Evolutionary conservation across 805 yeast genomes (phyloP), one percentile per base, ranked within the genome.

Genomic region (Wickerhamiella dianesei): DNA sequence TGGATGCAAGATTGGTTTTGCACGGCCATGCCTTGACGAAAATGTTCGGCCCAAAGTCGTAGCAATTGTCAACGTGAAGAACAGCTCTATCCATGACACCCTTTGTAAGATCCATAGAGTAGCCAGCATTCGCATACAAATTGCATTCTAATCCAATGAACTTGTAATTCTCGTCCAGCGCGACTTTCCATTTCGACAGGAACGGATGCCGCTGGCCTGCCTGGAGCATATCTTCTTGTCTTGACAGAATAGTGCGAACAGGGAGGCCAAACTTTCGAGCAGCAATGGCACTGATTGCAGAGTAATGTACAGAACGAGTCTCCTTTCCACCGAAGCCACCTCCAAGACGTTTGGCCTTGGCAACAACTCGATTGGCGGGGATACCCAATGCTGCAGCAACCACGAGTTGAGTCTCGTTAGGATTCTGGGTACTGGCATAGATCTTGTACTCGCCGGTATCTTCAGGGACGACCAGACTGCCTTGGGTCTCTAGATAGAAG

Each of bases 261-360:
- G 75, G 74, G 44, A 66, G 55, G 29, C 61, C 60, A 55, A 63
- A 66, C 49, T 71, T 71, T 46, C 60, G 60, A 2, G 75, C 74
- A 14, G 68, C 72, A 8, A 70, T 58, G 5, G 70, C 64, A 1
- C 70, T 68, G 32, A 70, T 45, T 2, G 69, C 59, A 1, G 72
- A 63, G 17, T 63, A 50, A 45, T 60, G 71, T 20, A 69, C 59
- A 3, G 71, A 59, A 43, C 74, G 57, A 2, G 71, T 64, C 51
- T 71, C 75, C 49, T 71, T 71, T 43, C 75, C 75, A 20, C 75
- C 75, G 52, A 71, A 71, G 1, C 75, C 75, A 43, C 75, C 75
- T 21, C 75, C 75, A 3, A 71, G 55, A 44, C 74, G 59, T 52
- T 71, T 71, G 16, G 64, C 70, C 16, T 66, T 58, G 20, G 61